phyloP scores from a whole-genome alignment of 805 yeast genomes.

The Saccharomyces mikatae region DNA sequence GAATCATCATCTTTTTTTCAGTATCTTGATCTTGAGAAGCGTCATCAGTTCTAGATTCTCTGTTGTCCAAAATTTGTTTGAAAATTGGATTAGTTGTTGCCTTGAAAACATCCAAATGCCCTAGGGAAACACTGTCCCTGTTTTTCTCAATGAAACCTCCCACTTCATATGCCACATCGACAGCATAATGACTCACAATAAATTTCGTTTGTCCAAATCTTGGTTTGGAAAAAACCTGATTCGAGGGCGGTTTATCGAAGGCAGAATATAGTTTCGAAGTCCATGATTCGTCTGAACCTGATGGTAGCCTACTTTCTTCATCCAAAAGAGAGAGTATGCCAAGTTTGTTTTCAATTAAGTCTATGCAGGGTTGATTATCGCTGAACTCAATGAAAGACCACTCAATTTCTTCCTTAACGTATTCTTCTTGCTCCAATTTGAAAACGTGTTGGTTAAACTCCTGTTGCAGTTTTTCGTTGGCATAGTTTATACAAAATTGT shows the following conservation, averaged over 20 bases:
- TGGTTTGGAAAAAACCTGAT: constrained; percentile 80
- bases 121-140: constrained; percentile 94
- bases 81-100: constrained; percentile 60
- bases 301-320: constrained; percentile 90
- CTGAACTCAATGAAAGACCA: constrained; percentile 96
- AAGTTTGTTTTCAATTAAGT: constrained; percentile 77
- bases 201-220: constrained; percentile 89
- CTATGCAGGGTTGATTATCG: constrained; percentile 95
- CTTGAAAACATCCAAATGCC: constrained; percentile 78
- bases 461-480: constrained; percentile 94
- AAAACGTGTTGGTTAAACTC: constrained; percentile 96
- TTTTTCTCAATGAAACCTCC: constrained; percentile 96
- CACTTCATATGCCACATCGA: constrained; percentile 84
- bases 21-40: constrained; percentile 31
- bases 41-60: constrained; percentile 44
- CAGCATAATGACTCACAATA: constrained; percentile 87
- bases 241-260: constrained; percentile 68
- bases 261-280: constrained; percentile 81
- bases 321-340: constrained; percentile 85
- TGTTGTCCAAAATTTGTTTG: constrained; percentile 52
- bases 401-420: constrained; percentile 82
- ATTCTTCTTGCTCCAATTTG: constrained; percentile 94
- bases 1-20: constrained; percentile 32
- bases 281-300: constrained; percentile 92
- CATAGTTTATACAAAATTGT: constrained; percentile 95